These are phyloP conservation scores for Trifolium pratense DNA, from an alignment of 306 rosid species.

Conservation along the genomic window DNA sequence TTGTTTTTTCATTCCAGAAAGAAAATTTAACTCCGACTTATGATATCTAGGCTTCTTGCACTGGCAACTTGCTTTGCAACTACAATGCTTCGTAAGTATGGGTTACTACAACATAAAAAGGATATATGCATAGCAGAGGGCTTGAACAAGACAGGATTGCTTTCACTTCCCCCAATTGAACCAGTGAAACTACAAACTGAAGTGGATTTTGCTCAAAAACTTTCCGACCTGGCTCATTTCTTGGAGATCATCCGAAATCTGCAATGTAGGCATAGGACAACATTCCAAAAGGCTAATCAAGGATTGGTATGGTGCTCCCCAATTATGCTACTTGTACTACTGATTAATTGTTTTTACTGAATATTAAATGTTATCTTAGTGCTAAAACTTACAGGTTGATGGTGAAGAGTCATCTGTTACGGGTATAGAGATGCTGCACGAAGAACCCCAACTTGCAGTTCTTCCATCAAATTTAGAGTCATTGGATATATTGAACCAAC, in stretches of 20 bases:
- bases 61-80: conserved; percentile 81
- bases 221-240: conserved; percentile 85
- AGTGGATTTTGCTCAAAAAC: conserved; percentile 64
- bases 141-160: conserved; percentile 48
- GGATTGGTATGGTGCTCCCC: conserved; percentile 62
- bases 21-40: conserved; percentile 10
- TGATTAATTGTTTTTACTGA: conserved; percentile 20
- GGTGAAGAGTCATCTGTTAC: conserved; percentile 53
- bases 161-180: conserved; percentile 64
- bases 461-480: conserved; percentile 57
- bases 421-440: conserved; percentile 54
- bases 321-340: conserved; percentile 35
- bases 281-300: conserved; percentile 73
- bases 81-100: conserved; percentile 84
- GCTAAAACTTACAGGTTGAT: conserved; percentile 59
- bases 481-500: conserved; percentile 56
- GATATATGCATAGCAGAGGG: conserved; percentile 48
- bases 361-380: conserved; percentile 40
- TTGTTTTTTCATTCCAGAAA: background rate
- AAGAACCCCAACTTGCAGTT: conserved; percentile 60
- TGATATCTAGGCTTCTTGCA: conserved; percentile 78
- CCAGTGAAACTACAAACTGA: conserved; percentile 53
- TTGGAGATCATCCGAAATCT: conserved; percentile 90
- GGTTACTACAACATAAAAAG: conserved; percentile 62
- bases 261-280: conserved; percentile 71